Conservation (phyloP, 1,284 basidiomycete genomes). For the Ceraceosorus guamensis region DNA sequence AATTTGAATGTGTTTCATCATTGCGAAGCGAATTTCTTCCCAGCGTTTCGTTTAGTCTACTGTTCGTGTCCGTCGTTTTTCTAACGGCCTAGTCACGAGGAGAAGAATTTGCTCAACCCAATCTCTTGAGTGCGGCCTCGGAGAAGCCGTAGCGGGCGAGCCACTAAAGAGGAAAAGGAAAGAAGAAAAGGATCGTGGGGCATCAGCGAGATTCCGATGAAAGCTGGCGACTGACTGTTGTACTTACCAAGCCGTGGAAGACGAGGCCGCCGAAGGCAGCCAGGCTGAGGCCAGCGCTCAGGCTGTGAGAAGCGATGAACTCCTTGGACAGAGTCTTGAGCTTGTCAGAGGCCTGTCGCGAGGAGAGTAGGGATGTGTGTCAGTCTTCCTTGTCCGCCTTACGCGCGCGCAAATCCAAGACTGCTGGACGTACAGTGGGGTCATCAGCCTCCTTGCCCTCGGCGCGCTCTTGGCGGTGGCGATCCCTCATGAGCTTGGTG, state of each 20-base stretch:
- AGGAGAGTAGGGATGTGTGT: background rate
- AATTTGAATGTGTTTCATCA: too few relatives aligned
- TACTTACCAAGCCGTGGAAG: slow-evolving; percentile 8
- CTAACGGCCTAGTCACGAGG: too few relatives aligned
- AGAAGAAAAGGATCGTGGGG: too few relatives aligned
- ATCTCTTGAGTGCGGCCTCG: background rate
- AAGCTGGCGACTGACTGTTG: too few relatives aligned
- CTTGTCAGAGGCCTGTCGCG: slow-evolving; percentile 12
- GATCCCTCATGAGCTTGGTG: slow-evolving; percentile 10
- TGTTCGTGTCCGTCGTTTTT: too few relatives aligned
- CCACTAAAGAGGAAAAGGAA: background rate
- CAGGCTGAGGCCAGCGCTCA: slow-evolving; percentile 8
- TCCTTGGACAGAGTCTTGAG: slow-evolving; percentile 47
- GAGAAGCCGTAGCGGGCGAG: background rate
- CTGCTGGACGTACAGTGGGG: background rate
- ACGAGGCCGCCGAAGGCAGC: slow-evolving; percentile 7
- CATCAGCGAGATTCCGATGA: too few relatives aligned
- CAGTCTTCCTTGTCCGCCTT: background rate
- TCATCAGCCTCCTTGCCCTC: slow-evolving; percentile 7
- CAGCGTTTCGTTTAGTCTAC: too few relatives aligned
- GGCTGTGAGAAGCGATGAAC: slow-evolving; percentile 5
- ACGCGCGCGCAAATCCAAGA: background rate
- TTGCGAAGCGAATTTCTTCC: too few relatives aligned
- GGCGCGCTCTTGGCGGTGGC: slow-evolving; percentile 8
- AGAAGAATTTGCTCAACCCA: too few relatives aligned